Conservation (phyloP, 345 rosid species). For the Physaria fendleri region DNA sequence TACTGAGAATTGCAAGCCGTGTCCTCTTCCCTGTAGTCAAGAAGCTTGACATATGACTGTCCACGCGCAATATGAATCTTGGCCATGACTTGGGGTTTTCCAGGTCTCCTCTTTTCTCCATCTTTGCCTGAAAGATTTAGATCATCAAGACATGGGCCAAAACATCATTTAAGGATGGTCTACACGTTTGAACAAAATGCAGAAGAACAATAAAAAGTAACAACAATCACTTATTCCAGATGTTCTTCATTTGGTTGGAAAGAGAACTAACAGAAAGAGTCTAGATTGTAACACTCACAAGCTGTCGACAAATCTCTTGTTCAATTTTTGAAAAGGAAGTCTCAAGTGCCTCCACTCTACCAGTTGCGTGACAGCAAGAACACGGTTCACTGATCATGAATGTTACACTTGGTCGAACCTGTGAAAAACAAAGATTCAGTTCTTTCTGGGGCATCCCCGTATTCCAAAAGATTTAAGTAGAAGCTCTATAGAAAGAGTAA, state of each 20-base stretch:
- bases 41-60: constrained; percentile 77
- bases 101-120: constrained; percentile 52
- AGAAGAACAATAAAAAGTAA: background rate
- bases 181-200: background rate
- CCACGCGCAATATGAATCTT: constrained; percentile 70
- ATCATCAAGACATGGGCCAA: constrained; percentile 3
- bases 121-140: constrained; percentile 45
- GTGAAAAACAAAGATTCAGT: constrained; percentile 13
- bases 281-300: constrained; percentile 44
- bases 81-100: constrained; percentile 87
- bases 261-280: background rate
- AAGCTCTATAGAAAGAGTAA: constrained; percentile 14
- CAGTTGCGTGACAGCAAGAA: constrained; percentile 86
- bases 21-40: constrained; percentile 81
- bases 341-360: constrained; percentile 94
- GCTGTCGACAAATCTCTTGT: constrained; percentile 80
- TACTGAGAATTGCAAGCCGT: constrained; percentile 73
- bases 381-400: constrained; percentile 97
- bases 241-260: background rate
- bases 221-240: background rate
- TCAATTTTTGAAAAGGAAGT: constrained; percentile 93
- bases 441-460: background rate
- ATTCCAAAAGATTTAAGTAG: background rate
- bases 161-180: background rate
- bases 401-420: constrained; percentile 98